Percentiles rank a stretch among this genome's conserved stretches.
phyloP scores from a whole-genome alignment of 345 rosid genomes.

The Murraya paniculata region DNA sequence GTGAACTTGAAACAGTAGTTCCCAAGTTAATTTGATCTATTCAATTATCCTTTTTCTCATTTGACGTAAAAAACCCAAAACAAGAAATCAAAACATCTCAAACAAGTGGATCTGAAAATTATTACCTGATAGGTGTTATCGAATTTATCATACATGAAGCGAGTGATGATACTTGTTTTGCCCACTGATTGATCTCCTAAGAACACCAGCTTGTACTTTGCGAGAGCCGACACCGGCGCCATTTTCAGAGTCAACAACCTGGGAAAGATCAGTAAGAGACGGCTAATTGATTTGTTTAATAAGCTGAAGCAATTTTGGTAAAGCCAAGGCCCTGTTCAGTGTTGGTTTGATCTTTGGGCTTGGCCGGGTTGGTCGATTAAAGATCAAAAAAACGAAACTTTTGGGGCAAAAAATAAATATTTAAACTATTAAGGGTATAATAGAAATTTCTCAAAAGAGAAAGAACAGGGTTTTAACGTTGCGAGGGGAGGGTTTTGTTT shows the following conservation, averaged over 20 bases:
- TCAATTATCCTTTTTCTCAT: neutral
- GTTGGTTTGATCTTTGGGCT: too few relatives aligned
- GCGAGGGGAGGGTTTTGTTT: neutral
- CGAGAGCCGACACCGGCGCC: constrained; percentile 86
- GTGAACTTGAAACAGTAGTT: neutral
- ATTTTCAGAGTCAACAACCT: constrained; percentile 23
- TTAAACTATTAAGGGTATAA: neutral
- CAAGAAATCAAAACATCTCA: neutral
- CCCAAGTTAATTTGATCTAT: neutral
- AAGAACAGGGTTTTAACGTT: neutral
- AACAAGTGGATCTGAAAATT: neutral
- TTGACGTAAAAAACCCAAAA: neutral
- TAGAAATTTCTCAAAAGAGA: neutral
- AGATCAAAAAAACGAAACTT: neutral
- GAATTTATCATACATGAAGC: constrained; percentile 93
- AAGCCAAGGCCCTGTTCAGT: too few relatives aligned
- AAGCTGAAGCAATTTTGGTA: too few relatives aligned
- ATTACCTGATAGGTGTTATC: constrained; percentile 76
- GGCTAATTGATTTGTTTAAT: too few relatives aligned
- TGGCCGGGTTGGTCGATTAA: neutral
- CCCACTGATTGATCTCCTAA: constrained; percentile 92
- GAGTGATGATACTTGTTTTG: constrained; percentile 87
- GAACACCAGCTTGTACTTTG: constrained; percentile 84
- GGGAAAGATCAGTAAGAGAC: neutral
- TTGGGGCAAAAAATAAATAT: neutral